Evolutionary conservation across 352 stramenopile genomes (phyloP).

Genomic region (Pythium brassicae): DNA sequence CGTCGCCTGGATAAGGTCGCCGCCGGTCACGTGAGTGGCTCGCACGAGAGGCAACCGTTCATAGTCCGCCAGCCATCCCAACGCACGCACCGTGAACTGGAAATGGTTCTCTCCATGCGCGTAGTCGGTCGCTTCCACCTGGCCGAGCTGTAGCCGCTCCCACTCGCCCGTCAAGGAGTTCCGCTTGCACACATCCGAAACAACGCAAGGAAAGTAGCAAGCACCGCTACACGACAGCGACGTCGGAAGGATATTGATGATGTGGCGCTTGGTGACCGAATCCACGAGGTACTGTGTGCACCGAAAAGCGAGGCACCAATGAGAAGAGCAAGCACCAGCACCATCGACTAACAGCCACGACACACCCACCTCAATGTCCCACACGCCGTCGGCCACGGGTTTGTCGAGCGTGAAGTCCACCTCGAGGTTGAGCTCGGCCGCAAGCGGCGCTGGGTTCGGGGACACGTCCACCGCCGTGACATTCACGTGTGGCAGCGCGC

Average conservation of each 20-base stretch:
- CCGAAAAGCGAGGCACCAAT: conserved; percentile 3
- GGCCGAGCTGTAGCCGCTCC: conserved; percentile 54
- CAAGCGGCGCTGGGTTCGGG: conserved; percentile 72
- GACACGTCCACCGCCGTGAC: conserved; percentile 78
- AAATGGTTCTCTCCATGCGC: conserved; percentile 69
- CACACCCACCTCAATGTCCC: conserved; percentile 63
- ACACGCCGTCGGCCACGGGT: conserved; percentile 57
- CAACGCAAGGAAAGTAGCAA: conserved; percentile 5
- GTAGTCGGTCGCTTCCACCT: conserved; percentile 65
- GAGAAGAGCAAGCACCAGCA: neutral
- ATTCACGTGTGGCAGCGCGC: conserved; percentile 47
- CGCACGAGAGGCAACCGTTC: neutral
- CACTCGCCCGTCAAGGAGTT: neutral
- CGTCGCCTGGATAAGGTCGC: conserved; percentile 27
- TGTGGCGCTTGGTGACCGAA: conserved; percentile 76
- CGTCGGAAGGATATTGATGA: conserved; percentile 80
- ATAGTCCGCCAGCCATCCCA: neutral
- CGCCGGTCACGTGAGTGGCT: too few species aligned
- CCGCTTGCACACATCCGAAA: neutral
- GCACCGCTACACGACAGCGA: neutral
- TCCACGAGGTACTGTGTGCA: conserved; percentile 73
- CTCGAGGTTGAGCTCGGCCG: conserved; percentile 74
- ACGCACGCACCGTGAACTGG: conserved; percentile 69
- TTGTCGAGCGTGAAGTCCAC: conserved; percentile 74
- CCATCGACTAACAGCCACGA: neutral